These are phyloP conservation scores for Vicia sativa DNA, from an alignment of 306 rosid species.

Conservation along the genomic window DNA sequence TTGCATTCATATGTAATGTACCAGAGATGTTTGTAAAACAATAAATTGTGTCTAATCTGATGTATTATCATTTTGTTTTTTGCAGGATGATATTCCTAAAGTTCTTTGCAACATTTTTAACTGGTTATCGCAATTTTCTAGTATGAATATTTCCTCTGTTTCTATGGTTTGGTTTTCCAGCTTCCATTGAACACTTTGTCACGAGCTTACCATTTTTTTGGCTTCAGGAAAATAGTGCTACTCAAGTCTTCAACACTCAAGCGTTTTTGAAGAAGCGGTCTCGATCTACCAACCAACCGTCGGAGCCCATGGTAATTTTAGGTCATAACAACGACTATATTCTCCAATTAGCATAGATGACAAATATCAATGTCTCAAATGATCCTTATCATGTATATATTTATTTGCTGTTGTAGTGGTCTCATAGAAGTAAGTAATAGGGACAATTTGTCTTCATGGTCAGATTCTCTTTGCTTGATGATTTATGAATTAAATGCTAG, in stretches of 20 bases:
- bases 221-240: constrained; percentile 74
- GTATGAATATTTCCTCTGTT: constrained; percentile 56
- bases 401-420: constrained; percentile 29
- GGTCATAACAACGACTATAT: constrained; percentile 36
- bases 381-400: constrained; percentile 28
- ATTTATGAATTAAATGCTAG: constrained; percentile 11
- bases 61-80: constrained; percentile 27
- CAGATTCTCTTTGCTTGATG: constrained; percentile 34
- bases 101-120: constrained; percentile 92
- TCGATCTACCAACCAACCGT: constrained; percentile 85
- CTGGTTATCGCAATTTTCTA: constrained; percentile 95
- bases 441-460: constrained; percentile 11
- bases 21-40: constrained; percentile 25
- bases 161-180: constrained; percentile 34
- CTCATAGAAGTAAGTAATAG: constrained; percentile 27
- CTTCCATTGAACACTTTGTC: constrained; percentile 11
- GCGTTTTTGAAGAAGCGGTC: constrained; percentile 90
- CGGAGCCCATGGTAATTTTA: constrained; percentile 83
- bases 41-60: constrained; percentile 34
- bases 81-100: constrained; percentile 92
- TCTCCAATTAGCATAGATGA: constrained; percentile 36
- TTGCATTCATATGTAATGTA: constrained; percentile 20
- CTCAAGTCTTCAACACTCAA: constrained; percentile 80
- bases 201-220: constrained; percentile 35
- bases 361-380: constrained; percentile 29